Conservation (phyloP, 1,284 basidiomycete genomes). For the Wallemia hederae region DNA sequence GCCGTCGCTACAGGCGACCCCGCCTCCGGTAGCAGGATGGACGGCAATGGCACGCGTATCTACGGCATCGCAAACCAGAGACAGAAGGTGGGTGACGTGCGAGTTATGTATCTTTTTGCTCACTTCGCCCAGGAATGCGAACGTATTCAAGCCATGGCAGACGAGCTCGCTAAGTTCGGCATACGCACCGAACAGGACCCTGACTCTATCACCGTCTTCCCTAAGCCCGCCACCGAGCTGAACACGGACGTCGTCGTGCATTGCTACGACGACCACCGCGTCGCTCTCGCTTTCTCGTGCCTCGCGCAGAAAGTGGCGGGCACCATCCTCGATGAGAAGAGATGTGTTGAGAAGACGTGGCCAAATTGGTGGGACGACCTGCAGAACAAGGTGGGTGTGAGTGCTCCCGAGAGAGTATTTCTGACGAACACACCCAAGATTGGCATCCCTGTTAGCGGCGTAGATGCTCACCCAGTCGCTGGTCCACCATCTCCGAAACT, state of each 20-base stretch:
- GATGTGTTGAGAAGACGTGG: conserved; percentile 99
- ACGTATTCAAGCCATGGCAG: conserved; percentile 83
- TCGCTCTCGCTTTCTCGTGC: conserved; percentile 94
- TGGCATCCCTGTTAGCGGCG: conserved; percentile 59
- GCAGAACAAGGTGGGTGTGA: conserved; percentile 43
- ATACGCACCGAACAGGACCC: conserved; percentile 72
- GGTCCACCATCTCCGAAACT: conserved; percentile 11
- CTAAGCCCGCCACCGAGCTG: conserved; percentile 33
- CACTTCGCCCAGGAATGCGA: conserved; percentile 98
- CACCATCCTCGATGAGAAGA: conserved; percentile 73
- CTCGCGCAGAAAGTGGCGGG: conserved; percentile 42
- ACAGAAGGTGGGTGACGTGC: not conserved
- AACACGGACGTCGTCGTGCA: conserved; percentile 45
- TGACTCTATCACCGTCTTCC: conserved; percentile 74
- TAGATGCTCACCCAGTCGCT: conserved; percentile 27
- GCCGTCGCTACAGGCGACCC: conserved; percentile 42
- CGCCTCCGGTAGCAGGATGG: conserved; percentile 14
- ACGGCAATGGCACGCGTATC: conserved; percentile 37
- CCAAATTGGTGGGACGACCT: conserved; percentile 99
- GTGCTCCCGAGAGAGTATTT: conserved; percentile 2
- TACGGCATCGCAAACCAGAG: conserved; percentile 91
- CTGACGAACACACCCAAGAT: conserved; percentile 29
- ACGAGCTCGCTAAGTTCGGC: conserved; percentile 81
- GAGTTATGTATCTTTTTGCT: no score
- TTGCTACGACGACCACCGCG: conserved; percentile 94